These are phyloP conservation scores for Rhodotorula sp. DNA, from an alignment of 1,284 basidiomycete genomes.

Conservation along the genomic window DNA sequence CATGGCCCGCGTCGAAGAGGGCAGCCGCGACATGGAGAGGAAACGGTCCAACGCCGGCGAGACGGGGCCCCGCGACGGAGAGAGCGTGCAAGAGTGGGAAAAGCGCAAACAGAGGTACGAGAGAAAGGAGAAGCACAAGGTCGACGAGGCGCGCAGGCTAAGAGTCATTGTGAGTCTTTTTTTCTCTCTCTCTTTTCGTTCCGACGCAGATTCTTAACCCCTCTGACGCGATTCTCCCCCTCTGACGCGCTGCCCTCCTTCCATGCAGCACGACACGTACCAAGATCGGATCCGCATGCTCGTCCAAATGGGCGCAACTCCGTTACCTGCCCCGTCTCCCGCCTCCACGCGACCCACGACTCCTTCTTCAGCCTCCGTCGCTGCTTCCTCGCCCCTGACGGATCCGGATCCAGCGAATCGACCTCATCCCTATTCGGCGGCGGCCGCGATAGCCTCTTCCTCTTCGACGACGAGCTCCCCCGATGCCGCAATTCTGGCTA, in stretches of 20 bases:
- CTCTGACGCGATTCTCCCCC: too few species aligned
- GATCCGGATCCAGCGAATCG: not conserved
- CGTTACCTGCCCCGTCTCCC: slow-evolving; percentile 9
- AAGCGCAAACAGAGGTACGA: slow-evolving; percentile 35
- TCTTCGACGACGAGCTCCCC: not conserved
- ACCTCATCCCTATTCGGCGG: not conserved
- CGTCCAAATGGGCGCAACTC: slow-evolving; percentile 41
- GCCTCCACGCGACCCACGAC: not conserved
- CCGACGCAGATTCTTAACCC: too few species aligned
- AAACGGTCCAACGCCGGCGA: slow-evolving; percentile 3
- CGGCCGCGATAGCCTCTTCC: not conserved
- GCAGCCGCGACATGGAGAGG: slow-evolving; percentile 20
- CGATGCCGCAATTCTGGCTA: too few species aligned
- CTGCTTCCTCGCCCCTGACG: not conserved
- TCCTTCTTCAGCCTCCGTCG: not conserved
- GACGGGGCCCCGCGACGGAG: slow-evolving; percentile 20
- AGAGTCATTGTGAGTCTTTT: slow-evolving; percentile 46
- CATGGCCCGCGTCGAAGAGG: slow-evolving; percentile 50
- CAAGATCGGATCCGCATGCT: slow-evolving; percentile 50
- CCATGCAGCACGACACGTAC: slow-evolving; percentile 50
- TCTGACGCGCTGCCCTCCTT: too few species aligned
- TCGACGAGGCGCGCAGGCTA: slow-evolving; percentile 48
- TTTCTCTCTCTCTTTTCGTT: too few species aligned
- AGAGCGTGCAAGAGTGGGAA: slow-evolving; percentile 24
- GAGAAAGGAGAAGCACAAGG: slow-evolving; percentile 44